Evolutionary conservation across 208 protist species (phyloP).

Genomic region (Wallacemonas sp.): DNA sequence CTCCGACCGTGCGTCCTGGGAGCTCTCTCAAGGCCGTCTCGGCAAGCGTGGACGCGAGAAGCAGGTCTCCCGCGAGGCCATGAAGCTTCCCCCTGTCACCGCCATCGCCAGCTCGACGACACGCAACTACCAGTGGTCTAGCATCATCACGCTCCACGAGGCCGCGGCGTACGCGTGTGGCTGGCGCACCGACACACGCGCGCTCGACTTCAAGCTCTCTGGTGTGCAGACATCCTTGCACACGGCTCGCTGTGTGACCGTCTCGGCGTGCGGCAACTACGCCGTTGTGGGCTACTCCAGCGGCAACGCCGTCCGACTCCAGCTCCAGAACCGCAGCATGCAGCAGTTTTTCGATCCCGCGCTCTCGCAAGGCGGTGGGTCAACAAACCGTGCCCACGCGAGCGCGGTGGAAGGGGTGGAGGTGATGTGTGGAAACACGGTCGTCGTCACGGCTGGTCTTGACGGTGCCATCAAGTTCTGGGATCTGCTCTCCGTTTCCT

Average conservation of each 20-base stretch:
- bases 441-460: slow-evolving; percentile 71
- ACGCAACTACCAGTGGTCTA: slow-evolving; percentile 88
- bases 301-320: slow-evolving; percentile 73
- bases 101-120: slow-evolving; percentile 58
- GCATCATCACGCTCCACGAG: slow-evolving; percentile 77
- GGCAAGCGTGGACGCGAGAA: slow-evolving; percentile 65
- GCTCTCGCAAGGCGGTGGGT: slow-evolving; percentile 18
- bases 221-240: slow-evolving; percentile 66
- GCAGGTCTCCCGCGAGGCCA: slow-evolving; percentile 49
- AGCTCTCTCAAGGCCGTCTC: slow-evolving; percentile 89
- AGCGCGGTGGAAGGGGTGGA: slow-evolving; percentile 78
- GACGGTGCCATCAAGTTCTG: slow-evolving; percentile 82
- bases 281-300: slow-evolving; percentile 86
- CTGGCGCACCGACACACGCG: slow-evolving; percentile 86
- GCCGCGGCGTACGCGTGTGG: slow-evolving; percentile 64
- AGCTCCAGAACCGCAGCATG: slow-evolving; percentile 78
- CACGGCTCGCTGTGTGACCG: slow-evolving; percentile 68
- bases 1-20: slow-evolving; percentile 85
- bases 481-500: slow-evolving; percentile 46
- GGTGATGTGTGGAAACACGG: slow-evolving; percentile 71
- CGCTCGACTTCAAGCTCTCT: slow-evolving; percentile 76
- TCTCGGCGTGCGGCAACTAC: slow-evolving; percentile 90
- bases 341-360: slow-evolving; percentile 69
- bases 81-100: slow-evolving; percentile 78
- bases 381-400: slow-evolving; percentile 41